Evolutionary conservation across 164 flowering plant species (phyloP).

Genomic region (Aristolochia contorta): DNA sequence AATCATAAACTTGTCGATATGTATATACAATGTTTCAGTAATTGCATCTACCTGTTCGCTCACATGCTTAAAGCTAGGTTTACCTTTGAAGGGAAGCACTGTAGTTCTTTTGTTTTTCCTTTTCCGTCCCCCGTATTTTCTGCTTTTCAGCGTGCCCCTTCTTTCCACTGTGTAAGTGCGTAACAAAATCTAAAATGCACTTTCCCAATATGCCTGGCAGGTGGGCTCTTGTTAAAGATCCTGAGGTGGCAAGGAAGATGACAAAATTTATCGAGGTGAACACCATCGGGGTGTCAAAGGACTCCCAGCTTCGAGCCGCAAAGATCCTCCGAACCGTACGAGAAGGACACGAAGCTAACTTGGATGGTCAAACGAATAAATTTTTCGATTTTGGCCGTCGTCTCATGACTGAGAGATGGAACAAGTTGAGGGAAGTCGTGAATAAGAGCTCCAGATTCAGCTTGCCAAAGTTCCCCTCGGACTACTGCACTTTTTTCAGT

Average conservation of each 20-base stretch:
- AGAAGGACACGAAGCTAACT: conserved; percentile 21
- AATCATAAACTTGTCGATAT: too few species aligned
- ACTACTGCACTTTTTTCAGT: conserved; percentile 27
- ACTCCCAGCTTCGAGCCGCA: conserved; percentile 61
- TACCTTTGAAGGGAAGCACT: too few species aligned
- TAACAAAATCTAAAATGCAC: too few species aligned
- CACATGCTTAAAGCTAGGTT: too few species aligned
- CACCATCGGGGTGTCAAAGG: conserved; percentile 64
- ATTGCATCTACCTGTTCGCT: too few species aligned
- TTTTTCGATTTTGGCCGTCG: conserved; percentile 30
- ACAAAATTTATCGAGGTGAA: conserved; percentile 32
- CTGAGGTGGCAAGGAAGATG: conserved; percentile 49
- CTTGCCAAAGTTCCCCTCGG: conserved; percentile 36
- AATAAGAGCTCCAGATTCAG: conserved; percentile 31
- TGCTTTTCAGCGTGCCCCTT: too few species aligned
- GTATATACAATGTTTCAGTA: too few species aligned
- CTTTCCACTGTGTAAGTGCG: too few species aligned
- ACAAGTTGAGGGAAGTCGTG: conserved; percentile 33
- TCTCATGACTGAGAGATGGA: conserved; percentile 50
- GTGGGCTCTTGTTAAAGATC: conserved; percentile 68
- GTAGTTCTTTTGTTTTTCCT: too few species aligned
- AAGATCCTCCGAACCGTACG: conserved; percentile 39
- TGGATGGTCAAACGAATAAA: conserved; percentile 6
- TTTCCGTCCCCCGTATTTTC: too few species aligned
- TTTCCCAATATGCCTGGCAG: conserved; percentile 16